Conservation (phyloP, 108 stramenopile genomes). For the Skeletonema marinoi region DNA sequence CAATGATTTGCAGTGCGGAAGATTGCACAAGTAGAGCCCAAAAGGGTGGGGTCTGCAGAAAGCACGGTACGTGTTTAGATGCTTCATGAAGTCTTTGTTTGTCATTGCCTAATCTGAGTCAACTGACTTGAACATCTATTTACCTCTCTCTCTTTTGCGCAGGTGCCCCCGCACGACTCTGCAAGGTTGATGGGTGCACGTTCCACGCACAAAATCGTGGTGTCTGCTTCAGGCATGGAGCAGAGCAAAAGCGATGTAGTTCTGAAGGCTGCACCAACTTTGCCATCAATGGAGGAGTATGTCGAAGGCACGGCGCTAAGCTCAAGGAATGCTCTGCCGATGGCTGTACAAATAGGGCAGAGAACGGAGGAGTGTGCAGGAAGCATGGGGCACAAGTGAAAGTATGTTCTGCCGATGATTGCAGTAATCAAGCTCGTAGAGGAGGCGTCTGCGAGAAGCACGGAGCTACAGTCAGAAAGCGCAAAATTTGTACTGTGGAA, state of each 20-base stretch:
- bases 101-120: neutral
- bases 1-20: constrained; percentile 5
- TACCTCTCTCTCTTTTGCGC: neutral
- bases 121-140: neutral
- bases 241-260: constrained; percentile 1
- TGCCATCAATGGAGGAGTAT: constrained; percentile 7
- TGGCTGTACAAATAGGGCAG: neutral
- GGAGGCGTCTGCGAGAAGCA: constrained; percentile 8
- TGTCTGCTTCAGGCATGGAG: neutral
- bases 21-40: constrained; percentile 1
- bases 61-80: constrained; percentile 12
- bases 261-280: neutral
- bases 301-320: neutral
- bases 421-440: constrained; percentile 5
- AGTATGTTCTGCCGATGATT: neutral
- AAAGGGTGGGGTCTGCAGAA: constrained; percentile 11
- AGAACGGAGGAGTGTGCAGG: constrained; percentile 11
- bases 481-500: constrained; percentile 1
- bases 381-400: neutral
- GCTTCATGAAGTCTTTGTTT: neutral
- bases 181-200: constrained; percentile 1
- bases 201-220: neutral
- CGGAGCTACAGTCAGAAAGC: neutral
- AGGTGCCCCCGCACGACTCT: constrained; percentile 1
- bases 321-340: constrained; percentile 6